A percentile compares a stretch with the other conserved stretches of the same genome.
These are phyloP conservation scores for Clitopilus hobsonii DNA, from an alignment of 768 basidiomycete species.

Conservation along the genomic window DNA sequence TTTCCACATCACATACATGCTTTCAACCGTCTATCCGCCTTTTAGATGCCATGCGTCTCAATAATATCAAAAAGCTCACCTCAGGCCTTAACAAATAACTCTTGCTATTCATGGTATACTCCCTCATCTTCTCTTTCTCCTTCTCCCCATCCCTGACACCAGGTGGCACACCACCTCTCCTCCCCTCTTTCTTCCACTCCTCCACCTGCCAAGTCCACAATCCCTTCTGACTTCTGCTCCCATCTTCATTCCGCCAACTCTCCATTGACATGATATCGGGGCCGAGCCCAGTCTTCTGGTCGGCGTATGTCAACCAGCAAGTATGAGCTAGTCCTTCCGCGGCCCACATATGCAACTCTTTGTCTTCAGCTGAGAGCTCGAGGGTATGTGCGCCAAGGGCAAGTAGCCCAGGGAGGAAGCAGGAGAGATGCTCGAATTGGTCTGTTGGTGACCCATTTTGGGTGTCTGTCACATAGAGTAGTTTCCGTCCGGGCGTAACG, in stretches of 20 bases:
- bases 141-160: constrained; percentile 22
- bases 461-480: constrained; percentile 56
- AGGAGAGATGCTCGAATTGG: constrained; percentile 58
- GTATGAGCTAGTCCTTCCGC: constrained; percentile 59
- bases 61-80: constrained; percentile 23
- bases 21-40: constrained; percentile 41
- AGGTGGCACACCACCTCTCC: constrained; percentile 26
- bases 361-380: constrained; percentile 26
- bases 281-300: constrained; percentile 59
- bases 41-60: background rate
- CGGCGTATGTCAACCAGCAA: constrained; percentile 61
- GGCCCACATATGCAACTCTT: constrained; percentile 51
- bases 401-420: constrained; percentile 60
- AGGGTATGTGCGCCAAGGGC: constrained; percentile 50
- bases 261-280: constrained; percentile 48
- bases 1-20: constrained; percentile 49
- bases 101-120: constrained; percentile 30
- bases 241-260: constrained; percentile 6
- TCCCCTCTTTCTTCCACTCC: constrained; percentile 37
- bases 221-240: constrained; percentile 12
- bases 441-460: constrained; percentile 28
- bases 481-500: constrained; percentile 43
- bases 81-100: constrained; percentile 46
- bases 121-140: constrained; percentile 19
- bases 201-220: constrained; percentile 36